These are phyloP conservation scores for Candolleomyces efflorescens DNA, from an alignment of 768 basidiomycete species.

Conservation along the genomic window DNA sequence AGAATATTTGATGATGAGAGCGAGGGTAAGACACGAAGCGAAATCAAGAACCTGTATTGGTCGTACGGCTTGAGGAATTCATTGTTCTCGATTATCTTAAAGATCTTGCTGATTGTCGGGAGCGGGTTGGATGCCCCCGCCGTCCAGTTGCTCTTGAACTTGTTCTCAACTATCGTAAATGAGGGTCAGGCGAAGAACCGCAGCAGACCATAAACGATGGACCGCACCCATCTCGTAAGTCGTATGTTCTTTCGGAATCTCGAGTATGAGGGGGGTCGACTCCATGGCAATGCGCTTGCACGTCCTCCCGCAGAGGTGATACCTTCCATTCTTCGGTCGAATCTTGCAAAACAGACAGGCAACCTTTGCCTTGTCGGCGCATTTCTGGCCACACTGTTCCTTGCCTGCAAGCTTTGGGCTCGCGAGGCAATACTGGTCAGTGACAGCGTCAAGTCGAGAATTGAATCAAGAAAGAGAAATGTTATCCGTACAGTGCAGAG, in stretches of 20 bases:
- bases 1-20: background rate
- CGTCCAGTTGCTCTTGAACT: slow-evolving; percentile 14
- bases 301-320: slow-evolving; percentile 20
- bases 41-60: slow-evolving; percentile 9
- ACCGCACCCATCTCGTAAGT: slow-evolving; percentile 17
- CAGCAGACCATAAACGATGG: background rate
- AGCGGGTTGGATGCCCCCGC: background rate
- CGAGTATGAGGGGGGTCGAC: slow-evolving; percentile 17
- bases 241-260: slow-evolving; percentile 14
- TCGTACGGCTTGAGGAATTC: slow-evolving; percentile 13
- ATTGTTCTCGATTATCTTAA: slow-evolving; percentile 15
- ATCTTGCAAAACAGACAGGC: slow-evolving; percentile 25
- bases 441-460: background rate
- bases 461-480: background rate
- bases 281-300: slow-evolving; percentile 16
- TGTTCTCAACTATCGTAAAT: slow-evolving; percentile 12
- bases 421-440: slow-evolving; percentile 23
- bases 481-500: slow-evolving; percentile 19
- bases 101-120: slow-evolving; percentile 10
- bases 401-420: slow-evolving; percentile 16
- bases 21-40: background rate
- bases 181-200: background rate
- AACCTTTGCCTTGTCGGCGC: slow-evolving; percentile 18
- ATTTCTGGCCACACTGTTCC: slow-evolving; percentile 22
- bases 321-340: slow-evolving; percentile 20